These are phyloP conservation scores for Amanita pallidorosea DNA, from an alignment of 768 basidiomycete species.

Conservation along the genomic window DNA sequence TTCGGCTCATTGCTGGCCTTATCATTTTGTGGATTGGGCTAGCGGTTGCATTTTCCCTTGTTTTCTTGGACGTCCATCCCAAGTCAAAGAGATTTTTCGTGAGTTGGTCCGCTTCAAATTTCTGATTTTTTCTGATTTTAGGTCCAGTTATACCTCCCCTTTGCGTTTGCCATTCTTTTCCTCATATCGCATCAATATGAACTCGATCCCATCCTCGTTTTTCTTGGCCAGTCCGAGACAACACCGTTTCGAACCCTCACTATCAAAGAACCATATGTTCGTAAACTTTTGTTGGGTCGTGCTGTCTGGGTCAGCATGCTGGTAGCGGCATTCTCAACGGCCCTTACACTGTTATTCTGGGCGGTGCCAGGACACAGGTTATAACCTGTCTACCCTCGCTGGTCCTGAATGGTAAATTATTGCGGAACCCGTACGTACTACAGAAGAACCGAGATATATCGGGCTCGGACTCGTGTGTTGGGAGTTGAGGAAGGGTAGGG, in stretches of 20 bases:
- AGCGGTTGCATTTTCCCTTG: slow-evolving; percentile 77
- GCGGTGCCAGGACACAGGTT: slow-evolving; percentile 91
- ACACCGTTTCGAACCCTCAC: slow-evolving; percentile 91
- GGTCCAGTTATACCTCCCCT: slow-evolving; percentile 85
- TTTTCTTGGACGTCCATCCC: slow-evolving; percentile 90
- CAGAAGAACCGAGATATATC: not conserved
- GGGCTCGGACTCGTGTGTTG: not conserved
- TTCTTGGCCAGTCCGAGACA: slow-evolving; percentile 89
- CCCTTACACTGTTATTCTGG: slow-evolving; percentile 88
- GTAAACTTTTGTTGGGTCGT: slow-evolving; percentile 79
- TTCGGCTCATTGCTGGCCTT: slow-evolving; percentile 77
- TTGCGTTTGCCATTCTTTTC: slow-evolving; percentile 80
- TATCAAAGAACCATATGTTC: slow-evolving; percentile 91
- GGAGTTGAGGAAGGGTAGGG: not conserved
- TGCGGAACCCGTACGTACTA: slow-evolving; percentile 4
- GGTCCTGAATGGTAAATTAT: slow-evolving; percentile 6
- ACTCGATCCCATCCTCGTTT: slow-evolving; percentile 91
- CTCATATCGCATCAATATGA: slow-evolving; percentile 96
- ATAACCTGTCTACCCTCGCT: slow-evolving; percentile 19
- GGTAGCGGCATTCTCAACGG: slow-evolving; percentile 65
- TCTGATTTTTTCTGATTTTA: not conserved
- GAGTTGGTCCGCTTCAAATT: slow-evolving; percentile 25
- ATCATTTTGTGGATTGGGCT: slow-evolving; percentile 93
- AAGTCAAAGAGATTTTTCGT: slow-evolving; percentile 94
- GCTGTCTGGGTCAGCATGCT: slow-evolving; percentile 86